phyloP scores from a whole-genome alignment of 2,329 filamentous ascomycete species.

The Cryoendolithus antarcticus region DNA sequence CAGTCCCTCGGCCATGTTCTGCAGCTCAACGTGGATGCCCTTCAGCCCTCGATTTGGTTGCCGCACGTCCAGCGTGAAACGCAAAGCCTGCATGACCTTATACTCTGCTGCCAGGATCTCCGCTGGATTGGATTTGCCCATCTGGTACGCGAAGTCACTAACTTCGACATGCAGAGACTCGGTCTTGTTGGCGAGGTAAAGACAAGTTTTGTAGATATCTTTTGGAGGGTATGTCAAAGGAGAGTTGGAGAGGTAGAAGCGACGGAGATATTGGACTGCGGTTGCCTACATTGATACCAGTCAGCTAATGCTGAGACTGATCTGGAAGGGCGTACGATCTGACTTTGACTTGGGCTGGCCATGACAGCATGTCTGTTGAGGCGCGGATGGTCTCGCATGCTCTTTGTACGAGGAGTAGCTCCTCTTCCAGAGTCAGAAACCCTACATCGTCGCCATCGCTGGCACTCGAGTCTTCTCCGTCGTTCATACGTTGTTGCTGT shows the following conservation, averaged over 20 bases:
- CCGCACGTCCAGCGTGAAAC: conserved; percentile 85
- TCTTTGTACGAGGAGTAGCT: conserved; percentile 67
- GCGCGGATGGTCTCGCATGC: conserved; percentile 46
- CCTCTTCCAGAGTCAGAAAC: conserved; percentile 72
- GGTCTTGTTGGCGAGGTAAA: conserved; percentile 89
- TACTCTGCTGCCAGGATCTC: conserved; percentile 87
- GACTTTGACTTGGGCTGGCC: conserved; percentile 50
- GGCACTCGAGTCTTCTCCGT: conserved; percentile 21
- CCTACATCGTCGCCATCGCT: conserved; percentile 48
- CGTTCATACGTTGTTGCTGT: conserved; percentile 25
- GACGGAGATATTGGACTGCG: conserved; percentile 76
- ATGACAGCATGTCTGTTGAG: conserved; percentile 47
- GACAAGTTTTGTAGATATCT: conserved; percentile 74
- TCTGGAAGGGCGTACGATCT: conserved; percentile 2
- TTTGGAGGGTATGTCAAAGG: conserved; percentile 93
- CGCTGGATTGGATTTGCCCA: conserved; percentile 51
- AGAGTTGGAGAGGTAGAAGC: conserved; percentile 92
- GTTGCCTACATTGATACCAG: conserved; percentile 43
- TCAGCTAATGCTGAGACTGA: too few species aligned
- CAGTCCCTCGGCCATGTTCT: conserved; percentile 52
- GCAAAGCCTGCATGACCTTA: conserved; percentile 76
- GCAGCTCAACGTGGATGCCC: conserved; percentile 72
- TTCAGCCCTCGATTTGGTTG: conserved; percentile 84
- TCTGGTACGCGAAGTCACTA: conserved; percentile 40
- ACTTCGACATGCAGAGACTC: conserved; percentile 68